Percentiles rank a stretch among this genome's conserved stretches.
phyloP scores from a whole-genome alignment of 495 filamentous ascomycete genomes.

The Xylaria curta region DNA sequence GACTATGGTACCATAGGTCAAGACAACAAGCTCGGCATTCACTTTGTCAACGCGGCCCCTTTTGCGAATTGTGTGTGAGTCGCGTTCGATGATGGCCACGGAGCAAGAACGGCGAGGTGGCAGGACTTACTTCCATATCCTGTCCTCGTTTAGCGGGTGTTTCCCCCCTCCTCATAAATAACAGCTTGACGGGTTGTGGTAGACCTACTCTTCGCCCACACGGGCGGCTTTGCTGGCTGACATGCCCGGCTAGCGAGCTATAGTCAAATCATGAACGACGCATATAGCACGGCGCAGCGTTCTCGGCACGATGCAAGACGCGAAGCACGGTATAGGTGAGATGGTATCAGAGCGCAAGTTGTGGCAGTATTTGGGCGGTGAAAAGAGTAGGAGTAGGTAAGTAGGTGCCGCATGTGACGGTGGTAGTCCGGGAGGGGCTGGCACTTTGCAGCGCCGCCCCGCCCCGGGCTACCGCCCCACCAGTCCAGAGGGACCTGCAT shows the following conservation, averaged over 20 bases:
- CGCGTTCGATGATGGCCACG: not conserved
- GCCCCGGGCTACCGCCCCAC: not conserved
- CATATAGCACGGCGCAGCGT: slow-evolving; percentile 3
- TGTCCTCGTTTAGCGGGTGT: slow-evolving; percentile 50
- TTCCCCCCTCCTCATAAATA: not conserved
- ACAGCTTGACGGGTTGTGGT: slow-evolving; percentile 1
- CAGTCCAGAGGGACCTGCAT: not conserved
- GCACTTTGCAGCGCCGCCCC: not conserved
- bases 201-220: slow-evolving; percentile 93
- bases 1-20: slow-evolving; percentile 98
- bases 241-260: slow-evolving; percentile 57
- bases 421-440: slow-evolving; percentile 1
- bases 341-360: slow-evolving; percentile 5
- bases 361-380: slow-evolving; percentile 26
- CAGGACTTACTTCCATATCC: slow-evolving; percentile 94
- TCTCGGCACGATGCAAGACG: not conserved
- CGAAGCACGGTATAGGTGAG: not conserved
- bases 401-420: not conserved
- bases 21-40: slow-evolving; percentile 92
- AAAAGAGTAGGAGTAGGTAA: not conserved
- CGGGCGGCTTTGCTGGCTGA: slow-evolving; percentile 89
- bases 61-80: slow-evolving; percentile 37
- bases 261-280: slow-evolving; percentile 34
- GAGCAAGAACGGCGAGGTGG: slow-evolving; percentile 1
- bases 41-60: slow-evolving; percentile 73